These are phyloP conservation scores for Xanthoconium separans DNA, from an alignment of 1,284 basidiomycete genomes.

Conservation along the genomic window DNA sequence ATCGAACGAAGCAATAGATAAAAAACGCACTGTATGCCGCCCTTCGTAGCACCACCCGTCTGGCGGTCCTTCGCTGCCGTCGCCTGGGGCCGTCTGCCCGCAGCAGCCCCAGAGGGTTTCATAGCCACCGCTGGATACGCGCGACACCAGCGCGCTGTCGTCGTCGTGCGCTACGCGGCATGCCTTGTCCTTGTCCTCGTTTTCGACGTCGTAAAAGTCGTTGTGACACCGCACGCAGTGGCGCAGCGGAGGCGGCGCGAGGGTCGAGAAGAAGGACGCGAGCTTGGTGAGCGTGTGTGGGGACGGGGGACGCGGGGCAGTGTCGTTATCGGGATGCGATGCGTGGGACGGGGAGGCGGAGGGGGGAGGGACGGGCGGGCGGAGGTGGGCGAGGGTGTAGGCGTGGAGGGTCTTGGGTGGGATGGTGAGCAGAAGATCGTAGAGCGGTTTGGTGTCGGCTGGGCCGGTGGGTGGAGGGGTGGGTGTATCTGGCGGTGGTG, in stretches of 20 bases:
- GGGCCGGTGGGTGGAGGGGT: slow-evolving; percentile 21
- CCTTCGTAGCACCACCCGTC: slow-evolving; percentile 85
- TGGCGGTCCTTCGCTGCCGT: slow-evolving; percentile 75
- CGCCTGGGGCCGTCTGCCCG: slow-evolving; percentile 64
- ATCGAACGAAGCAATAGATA: not conserved
- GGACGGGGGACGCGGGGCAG: slow-evolving; percentile 26
- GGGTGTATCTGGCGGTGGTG: slow-evolving; percentile 25
- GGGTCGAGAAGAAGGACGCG: slow-evolving; percentile 52
- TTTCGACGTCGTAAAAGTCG: slow-evolving; percentile 56
- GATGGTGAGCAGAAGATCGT: slow-evolving; percentile 53
- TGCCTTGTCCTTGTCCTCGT: slow-evolving; percentile 43
- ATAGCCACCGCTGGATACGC: slow-evolving; percentile 38
- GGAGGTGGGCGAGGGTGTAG: slow-evolving; percentile 57
- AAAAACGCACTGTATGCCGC: slow-evolving; percentile 61
- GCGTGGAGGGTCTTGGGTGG: slow-evolving; percentile 65
- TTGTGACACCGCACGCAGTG: slow-evolving; percentile 76
- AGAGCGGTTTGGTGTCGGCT: slow-evolving; percentile 37
- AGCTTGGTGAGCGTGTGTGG: slow-evolving; percentile 41
- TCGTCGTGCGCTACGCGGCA: slow-evolving; percentile 58
- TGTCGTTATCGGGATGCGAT: slow-evolving; percentile 1
- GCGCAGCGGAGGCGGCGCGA: slow-evolving; percentile 61
- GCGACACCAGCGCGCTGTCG: slow-evolving; percentile 52
- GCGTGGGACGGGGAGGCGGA: slow-evolving; percentile 4
- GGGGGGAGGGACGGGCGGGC: slow-evolving; percentile 18
- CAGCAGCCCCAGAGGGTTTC: slow-evolving; percentile 71